phyloP scores from a whole-genome alignment of 1,139 yeast species.

The Pichiaceae sp. region DNA sequence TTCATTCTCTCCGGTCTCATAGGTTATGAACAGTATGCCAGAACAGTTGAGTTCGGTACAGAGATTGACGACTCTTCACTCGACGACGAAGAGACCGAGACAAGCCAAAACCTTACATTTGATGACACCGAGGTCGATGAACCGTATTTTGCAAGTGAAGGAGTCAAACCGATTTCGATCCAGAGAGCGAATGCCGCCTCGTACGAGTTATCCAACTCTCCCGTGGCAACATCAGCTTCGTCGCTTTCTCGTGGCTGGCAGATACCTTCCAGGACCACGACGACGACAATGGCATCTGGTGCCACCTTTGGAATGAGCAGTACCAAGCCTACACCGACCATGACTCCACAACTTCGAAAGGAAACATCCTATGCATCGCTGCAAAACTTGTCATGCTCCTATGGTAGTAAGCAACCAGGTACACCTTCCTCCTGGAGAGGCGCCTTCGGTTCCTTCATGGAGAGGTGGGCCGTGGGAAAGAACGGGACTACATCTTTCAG shows the following conservation, averaged over 20 bases:
- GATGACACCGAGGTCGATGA: background rate
- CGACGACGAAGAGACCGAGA: background rate
- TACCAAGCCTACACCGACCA: slow-evolving; percentile 14
- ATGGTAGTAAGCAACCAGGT: slow-evolving; percentile 7
- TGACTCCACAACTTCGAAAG: slow-evolving; percentile 14
- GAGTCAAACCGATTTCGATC: slow-evolving; percentile 1
- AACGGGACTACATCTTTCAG: background rate
- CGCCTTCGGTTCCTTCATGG: slow-evolving; percentile 21
- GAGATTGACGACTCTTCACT: background rate
- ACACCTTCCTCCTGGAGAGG: slow-evolving; percentile 22
- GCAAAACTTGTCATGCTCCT: slow-evolving; percentile 24
- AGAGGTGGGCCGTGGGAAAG: slow-evolving; percentile 17
- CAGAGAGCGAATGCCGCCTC: background rate
- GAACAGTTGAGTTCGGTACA: background rate
- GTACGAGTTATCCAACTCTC: background rate
- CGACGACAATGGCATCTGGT: slow-evolving; percentile 1
- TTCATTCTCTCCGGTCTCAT: slow-evolving; percentile 43
- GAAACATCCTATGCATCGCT: slow-evolving; percentile 25
- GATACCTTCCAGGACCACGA: slow-evolving; percentile 12
- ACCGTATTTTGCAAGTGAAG: background rate
- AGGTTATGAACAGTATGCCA: slow-evolving; percentile 22
- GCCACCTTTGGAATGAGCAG: slow-evolving; percentile 6
- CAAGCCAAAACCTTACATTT: background rate
- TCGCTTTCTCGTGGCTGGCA: slow-evolving; percentile 12
- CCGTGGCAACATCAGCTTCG: background rate